phyloP scores from a whole-genome alignment of 2,329 filamentous ascomycete genomes.

The Ustilaginoidea virens region DNA sequence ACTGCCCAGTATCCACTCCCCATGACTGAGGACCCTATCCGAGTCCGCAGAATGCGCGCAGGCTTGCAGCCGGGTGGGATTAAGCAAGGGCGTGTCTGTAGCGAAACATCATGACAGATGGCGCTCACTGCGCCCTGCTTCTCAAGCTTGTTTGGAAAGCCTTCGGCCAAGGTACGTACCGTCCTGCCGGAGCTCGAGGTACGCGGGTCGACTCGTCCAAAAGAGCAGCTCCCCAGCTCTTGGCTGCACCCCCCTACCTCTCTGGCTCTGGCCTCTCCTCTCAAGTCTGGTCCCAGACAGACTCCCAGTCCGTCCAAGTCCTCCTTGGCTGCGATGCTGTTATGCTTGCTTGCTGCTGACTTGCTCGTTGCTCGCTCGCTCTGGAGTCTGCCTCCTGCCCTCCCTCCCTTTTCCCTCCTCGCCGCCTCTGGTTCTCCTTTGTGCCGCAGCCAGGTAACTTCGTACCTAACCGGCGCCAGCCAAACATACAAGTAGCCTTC shows the following conservation, averaged over 20 bases:
- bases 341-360: constrained; percentile 1
- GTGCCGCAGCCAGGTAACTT: constrained; percentile 1
- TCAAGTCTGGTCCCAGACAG: background rate
- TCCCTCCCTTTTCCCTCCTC: background rate
- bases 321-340: background rate
- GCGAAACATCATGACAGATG: background rate
- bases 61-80: no score
- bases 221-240: background rate
- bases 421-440: background rate
- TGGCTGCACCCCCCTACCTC: constrained; percentile 2
- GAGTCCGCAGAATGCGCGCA: no score
- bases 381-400: constrained; percentile 1
- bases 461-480: constrained; percentile 2
- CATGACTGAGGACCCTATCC: no score
- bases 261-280: constrained; percentile 1
- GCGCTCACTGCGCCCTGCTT: background rate
- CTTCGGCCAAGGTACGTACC: no score
- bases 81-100: background rate
- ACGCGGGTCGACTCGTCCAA: no score
- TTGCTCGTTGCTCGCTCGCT: background rate
- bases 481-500: constrained; percentile 7
- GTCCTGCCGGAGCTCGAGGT: no score
- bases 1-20: no score
- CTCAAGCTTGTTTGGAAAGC: background rate
- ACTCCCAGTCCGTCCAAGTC: constrained; percentile 1